phyloP scores from a whole-genome alignment of 2,329 filamentous ascomycete species.

The Hypomyces perniciosus region DNA sequence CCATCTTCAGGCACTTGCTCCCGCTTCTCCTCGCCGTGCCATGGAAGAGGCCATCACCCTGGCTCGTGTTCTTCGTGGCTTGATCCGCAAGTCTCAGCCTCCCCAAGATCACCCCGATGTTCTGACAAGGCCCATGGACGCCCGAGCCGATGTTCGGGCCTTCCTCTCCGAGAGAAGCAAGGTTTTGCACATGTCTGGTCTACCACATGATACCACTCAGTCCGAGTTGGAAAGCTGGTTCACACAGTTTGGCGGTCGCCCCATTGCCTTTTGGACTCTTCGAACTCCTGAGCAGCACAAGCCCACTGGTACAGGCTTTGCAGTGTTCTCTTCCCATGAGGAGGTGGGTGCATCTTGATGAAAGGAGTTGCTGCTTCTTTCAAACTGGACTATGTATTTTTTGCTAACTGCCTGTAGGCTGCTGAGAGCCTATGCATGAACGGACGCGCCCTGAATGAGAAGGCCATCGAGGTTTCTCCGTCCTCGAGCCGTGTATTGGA shows the following conservation, averaged over 20 bases:
- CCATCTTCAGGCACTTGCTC: conserved; percentile 91
- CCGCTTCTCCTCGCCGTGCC: conserved; percentile 87
- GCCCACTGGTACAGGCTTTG: conserved; percentile 97
- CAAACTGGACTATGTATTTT: neutral
- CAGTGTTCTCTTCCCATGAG: conserved; percentile 97
- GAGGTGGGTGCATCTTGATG: conserved; percentile 59
- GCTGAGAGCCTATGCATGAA: conserved; percentile 99
- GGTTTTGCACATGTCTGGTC: conserved; percentile 93
- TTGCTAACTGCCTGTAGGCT: conserved; percentile 51
- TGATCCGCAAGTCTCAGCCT: conserved; percentile 95
- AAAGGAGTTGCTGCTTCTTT: neutral
- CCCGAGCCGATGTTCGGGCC: conserved; percentile 88
- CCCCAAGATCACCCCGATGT: conserved; percentile 92
- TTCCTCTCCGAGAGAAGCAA: conserved; percentile 97
- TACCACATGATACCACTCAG: conserved; percentile 96
- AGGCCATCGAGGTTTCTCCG: conserved; percentile 96
- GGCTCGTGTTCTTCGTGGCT: conserved; percentile 80
- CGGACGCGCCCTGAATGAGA: conserved; percentile 93
- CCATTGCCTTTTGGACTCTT: conserved; percentile 98
- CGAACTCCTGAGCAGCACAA: conserved; percentile 98
- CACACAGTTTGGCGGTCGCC: conserved; percentile 93
- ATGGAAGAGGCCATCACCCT: conserved; percentile 98
- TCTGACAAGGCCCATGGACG: conserved; percentile 91
- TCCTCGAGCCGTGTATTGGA: conserved; percentile 96
- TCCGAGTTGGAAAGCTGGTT: conserved; percentile 99